Evolutionary conservation across 768 basidiomycete genomes (phyloP).

Genomic region (Auriscalpium microsporum): DNA sequence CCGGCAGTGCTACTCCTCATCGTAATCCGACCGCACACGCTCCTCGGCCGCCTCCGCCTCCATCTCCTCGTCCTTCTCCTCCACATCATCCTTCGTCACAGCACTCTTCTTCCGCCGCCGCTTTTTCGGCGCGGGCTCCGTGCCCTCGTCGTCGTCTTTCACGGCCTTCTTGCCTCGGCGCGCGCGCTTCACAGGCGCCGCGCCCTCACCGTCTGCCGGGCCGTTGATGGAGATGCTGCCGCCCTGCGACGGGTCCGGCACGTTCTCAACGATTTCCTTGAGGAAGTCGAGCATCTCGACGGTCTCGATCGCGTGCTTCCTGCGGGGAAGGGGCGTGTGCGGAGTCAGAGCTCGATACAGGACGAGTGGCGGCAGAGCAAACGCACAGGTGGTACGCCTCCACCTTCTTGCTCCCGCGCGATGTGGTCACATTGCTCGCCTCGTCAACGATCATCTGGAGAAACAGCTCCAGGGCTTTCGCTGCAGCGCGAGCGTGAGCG

Average conservation of each 20-base stretch:
- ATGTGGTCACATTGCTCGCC: constrained; percentile 67
- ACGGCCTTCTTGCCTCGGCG: constrained; percentile 53
- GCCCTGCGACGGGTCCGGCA: constrained; percentile 82
- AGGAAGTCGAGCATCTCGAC: constrained; percentile 90
- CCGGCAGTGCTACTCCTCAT: background rate
- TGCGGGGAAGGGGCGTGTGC: constrained; percentile 22
- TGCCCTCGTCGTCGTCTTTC: constrained; percentile 27
- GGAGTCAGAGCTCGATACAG: background rate
- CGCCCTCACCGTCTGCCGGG: constrained; percentile 51
- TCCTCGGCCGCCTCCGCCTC: constrained; percentile 1
- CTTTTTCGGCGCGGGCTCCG: constrained; percentile 34
- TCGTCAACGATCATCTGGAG: constrained; percentile 78
- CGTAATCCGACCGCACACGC: background rate
- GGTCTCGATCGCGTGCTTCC: constrained; percentile 87
- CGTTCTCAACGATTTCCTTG: constrained; percentile 78
- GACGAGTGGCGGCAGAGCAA: background rate
- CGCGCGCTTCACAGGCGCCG: constrained; percentile 33
- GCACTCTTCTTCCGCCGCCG: constrained; percentile 43
- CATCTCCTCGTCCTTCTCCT: constrained; percentile 30
- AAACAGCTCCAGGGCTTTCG: constrained; percentile 92
- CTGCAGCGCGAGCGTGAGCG: constrained; percentile 31
- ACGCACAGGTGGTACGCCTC: constrained; percentile 91
- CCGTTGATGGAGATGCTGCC: constrained; percentile 68
- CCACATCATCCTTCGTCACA: constrained; percentile 26
- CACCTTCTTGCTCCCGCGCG: constrained; percentile 79